Evolutionary conservation across 345 rosid species (phyloP).

Genomic region (Schrenkiella parvula): DNA sequence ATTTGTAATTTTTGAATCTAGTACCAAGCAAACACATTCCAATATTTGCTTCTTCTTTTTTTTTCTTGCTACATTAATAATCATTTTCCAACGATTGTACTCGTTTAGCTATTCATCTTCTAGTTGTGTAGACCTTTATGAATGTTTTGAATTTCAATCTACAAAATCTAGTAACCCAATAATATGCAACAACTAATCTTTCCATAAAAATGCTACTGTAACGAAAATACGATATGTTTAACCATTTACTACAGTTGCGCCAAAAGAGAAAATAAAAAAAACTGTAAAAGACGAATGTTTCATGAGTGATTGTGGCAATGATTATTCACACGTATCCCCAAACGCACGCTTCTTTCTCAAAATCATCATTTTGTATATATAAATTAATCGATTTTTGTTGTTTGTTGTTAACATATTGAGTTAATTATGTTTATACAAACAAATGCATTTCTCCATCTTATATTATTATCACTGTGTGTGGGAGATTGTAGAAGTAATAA

Average conservation of each 20-base stretch:
- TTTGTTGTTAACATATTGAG: neutral
- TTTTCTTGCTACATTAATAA: neutral
- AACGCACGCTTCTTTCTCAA: constrained; percentile 33
- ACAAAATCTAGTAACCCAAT: neutral
- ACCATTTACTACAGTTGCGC: neutral
- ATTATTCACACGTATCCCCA: constrained; percentile 32
- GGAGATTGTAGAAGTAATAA: neutral
- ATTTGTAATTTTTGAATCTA: neutral
- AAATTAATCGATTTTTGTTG: neutral
- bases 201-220: neutral
- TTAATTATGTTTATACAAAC: neutral
- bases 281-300: neutral
- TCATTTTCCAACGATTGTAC: neutral
- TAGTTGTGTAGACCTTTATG: neutral
- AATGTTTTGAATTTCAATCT: neutral
- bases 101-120: neutral
- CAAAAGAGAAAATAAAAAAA: neutral
- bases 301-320: constrained; percentile 33
- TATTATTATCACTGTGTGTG: neutral
- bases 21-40: neutral
- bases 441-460: constrained; percentile 14
- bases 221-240: neutral
- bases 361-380: constrained; percentile 16
- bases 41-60: neutral
- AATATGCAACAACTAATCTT: neutral